A percentile compares a stretch with the other conserved stretches of the same genome.
These are phyloP conservation scores for Sphagnum magellanicum DNA, from an alignment of 228 moss, liverwort and hornwort genomes.

Conservation along the genomic window DNA sequence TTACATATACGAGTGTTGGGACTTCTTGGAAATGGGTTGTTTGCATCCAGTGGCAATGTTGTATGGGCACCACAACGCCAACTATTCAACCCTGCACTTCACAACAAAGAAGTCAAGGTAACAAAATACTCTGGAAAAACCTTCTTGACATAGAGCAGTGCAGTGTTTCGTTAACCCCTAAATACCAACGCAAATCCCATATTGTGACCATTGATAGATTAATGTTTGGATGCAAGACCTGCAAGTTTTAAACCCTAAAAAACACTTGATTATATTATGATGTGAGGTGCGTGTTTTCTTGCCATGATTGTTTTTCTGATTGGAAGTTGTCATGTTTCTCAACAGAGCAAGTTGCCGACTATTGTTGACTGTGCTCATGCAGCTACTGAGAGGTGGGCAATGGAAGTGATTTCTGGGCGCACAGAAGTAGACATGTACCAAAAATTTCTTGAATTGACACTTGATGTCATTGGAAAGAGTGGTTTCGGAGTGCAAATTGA, in stretches of 20 bases:
- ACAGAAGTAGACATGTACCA: constrained; percentile 67
- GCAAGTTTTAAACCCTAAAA: too few species aligned
- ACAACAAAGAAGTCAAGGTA: constrained; percentile 78
- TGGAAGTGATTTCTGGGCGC: constrained; percentile 36
- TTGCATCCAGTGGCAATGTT: constrained; percentile 55
- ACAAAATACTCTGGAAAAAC: background rate
- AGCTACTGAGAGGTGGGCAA: constrained; percentile 54
- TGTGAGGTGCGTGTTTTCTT: too few species aligned
- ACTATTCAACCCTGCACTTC: constrained; percentile 62
- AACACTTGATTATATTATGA: too few species aligned
- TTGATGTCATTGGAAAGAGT: constrained; percentile 54
- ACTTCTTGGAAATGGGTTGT: constrained; percentile 60
- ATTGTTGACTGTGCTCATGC: constrained; percentile 51
- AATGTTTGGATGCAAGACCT: too few species aligned
- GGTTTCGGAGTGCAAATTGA: constrained; percentile 52
- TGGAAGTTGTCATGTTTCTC: background rate
- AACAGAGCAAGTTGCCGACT: constrained; percentile 64
- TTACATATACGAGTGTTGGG: constrained; percentile 54
- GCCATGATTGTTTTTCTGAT: too few species aligned
- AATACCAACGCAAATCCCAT: too few species aligned
- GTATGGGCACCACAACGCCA: constrained; percentile 76
- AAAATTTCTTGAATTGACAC: constrained; percentile 57
- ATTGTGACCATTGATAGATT: too few species aligned
- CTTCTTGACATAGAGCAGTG: background rate
- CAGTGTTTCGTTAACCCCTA: background rate